Base-by-base conservation (phyloP, 352 stramenopile genomes). In the Pythium oligandrum region DNA sequence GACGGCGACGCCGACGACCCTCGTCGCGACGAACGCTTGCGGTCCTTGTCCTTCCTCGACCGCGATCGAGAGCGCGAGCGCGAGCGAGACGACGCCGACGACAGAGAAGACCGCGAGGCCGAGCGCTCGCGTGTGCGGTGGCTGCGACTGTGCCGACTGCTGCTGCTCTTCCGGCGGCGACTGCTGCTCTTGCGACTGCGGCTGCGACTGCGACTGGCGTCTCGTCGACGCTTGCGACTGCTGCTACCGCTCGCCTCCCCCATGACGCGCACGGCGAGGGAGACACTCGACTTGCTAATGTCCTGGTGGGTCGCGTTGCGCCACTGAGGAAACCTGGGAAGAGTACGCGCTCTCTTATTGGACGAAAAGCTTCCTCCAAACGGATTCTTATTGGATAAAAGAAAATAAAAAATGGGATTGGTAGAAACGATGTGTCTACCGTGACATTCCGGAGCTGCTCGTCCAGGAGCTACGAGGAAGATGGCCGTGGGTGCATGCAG, bases 161-260 rank as follows among this genome's bases (percentile, higher is more conserved):
- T 43, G 47, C 47, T n/a, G 42, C 44, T 44, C 34, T 38, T 56
- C 32, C 48, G 59, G 32, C 63, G 70, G 38, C 59, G 63, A 52
- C 53, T 58, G 39, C 40, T 46, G 34, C 59, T 66, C 31, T 45
- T 40, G 37, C 55, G 48, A 12, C 51, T 42, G 30, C 47, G 54
- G 43, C 47, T 50, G 45, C 63, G 59, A 10, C 57, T 61, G 10
- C 32, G 55, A 38, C 61, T 66, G 31, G 49, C 55, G 31, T 48
- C 57, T 48, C 61, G 64, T 10, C 68, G 68, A 32, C 64, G 64
- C 64, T 76, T 76, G 59, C 63, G 66, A 32, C 44, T 59, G 46
- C 55, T 68, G 48, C 46, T 65, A 26, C 48, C 53, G 56, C 32
- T 54, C 51, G 61, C 63, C 51, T 58, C 63, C 63, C 64, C 65